Conservation (phyloP, 75 land plant genomes). For the Gnetum montanum region DNA sequence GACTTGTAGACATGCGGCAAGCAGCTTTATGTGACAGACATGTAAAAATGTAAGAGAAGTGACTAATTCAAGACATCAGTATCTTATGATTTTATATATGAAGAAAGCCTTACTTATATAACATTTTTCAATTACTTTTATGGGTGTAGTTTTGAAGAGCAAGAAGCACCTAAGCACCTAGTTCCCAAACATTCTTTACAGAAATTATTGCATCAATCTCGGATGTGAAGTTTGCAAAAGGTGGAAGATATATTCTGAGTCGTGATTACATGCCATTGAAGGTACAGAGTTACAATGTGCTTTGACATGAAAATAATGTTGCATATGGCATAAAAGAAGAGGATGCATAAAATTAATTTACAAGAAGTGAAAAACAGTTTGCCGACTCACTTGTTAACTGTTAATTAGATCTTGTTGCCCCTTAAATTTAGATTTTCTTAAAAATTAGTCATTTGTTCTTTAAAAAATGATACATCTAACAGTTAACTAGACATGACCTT, state of each 20-base stretch:
- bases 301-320: no score
- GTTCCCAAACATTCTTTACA: slow-evolving; percentile 73
- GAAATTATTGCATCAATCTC: slow-evolving; percentile 81
- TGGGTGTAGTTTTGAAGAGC: slow-evolving; percentile 51
- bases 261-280: slow-evolving; percentile 86
- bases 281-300: slow-evolving; percentile 19
- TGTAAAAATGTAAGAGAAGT: slow-evolving; percentile 46
- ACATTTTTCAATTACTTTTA: neutral
- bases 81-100: neutral
- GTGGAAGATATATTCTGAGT: slow-evolving; percentile 77
- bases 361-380: no score
- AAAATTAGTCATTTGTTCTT: no score
- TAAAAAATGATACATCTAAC: no score
- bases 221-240: slow-evolving; percentile 69
- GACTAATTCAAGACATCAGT: neutral
- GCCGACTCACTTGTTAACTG: no score
- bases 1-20: slow-evolving; percentile 81
- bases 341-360: no score
- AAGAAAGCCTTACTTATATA: neutral
- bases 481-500: no score
- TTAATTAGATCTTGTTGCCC: no score
- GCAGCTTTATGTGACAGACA: slow-evolving; percentile 82
- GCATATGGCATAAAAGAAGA: no score
- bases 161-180: slow-evolving; percentile 43
- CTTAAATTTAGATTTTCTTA: no score